phyloP scores from a whole-genome alignment of 2,329 filamentous ascomycete genomes.

The Venturia nashicola region DNA sequence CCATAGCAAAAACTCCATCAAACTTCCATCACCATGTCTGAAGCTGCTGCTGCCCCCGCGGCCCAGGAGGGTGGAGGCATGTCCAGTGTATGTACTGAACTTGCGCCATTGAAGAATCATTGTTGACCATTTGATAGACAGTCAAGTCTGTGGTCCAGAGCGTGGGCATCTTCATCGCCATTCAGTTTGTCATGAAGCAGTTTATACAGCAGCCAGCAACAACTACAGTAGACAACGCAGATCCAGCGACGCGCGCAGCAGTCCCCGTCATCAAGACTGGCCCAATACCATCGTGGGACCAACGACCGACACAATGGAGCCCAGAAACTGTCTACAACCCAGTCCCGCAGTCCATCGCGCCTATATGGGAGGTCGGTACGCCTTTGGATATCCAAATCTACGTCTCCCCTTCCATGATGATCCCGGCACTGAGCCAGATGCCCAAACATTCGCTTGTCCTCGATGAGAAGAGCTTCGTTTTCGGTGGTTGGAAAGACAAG shows the following conservation, averaged over 20 bases:
- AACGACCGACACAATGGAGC: constrained; percentile 32
- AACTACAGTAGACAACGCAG: not conserved
- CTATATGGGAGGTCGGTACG: constrained; percentile 74
- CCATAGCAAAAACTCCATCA: not conserved
- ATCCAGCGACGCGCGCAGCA: constrained; percentile 14
- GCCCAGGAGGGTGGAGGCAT: not conserved
- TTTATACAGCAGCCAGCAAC: constrained; percentile 21
- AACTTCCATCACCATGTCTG: not conserved
- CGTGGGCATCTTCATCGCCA: constrained; percentile 45
- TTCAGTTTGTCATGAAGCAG: constrained; percentile 45
- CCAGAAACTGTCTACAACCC: constrained; percentile 44
- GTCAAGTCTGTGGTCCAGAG: constrained; percentile 35
- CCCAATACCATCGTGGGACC: constrained; percentile 23
- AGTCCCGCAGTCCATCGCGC: constrained; percentile 61
- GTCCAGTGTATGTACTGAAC: not conserved
- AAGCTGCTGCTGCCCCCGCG: not conserved
- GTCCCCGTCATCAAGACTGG: constrained; percentile 17
- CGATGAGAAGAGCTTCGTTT: constrained; percentile 65
- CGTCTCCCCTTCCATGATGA: constrained; percentile 61
- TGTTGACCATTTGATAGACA: not conserved
- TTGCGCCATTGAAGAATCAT: not conserved
- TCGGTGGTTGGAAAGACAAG: constrained; percentile 69
- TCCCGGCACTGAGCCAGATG: constrained; percentile 53
- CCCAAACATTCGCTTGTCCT: constrained; percentile 60
- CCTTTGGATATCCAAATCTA: constrained; percentile 75